Base-by-base conservation (phyloP, 208 protist species). In the Crithidia acanthocephali region DNA sequence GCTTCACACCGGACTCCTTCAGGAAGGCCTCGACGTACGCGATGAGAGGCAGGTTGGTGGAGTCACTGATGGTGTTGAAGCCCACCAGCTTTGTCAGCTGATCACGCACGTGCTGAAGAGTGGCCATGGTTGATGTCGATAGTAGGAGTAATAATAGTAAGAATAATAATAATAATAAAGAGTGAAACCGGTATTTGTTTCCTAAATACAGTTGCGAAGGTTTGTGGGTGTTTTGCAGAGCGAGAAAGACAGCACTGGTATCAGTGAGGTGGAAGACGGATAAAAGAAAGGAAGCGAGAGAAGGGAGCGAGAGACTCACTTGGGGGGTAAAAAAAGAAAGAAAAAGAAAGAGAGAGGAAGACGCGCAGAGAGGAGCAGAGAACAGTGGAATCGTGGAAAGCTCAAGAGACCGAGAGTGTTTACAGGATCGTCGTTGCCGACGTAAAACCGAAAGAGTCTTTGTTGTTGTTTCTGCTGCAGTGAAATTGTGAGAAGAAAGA, bases 71-170 rank as follows among this genome's bases (percentile, higher is more conserved):
- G 8, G 84, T 86, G 47, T 88, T 72, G 66, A 87, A 90, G 68
- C 76, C 42, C n/a, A 93, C 65, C 37, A 88, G 85, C 83, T 86
- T 87, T 52, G 47, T 83, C 70, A 90, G 72, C 68, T 80, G 40
- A 68, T 79, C 68, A 25, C 68, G 68, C 37, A 67, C 68, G 42
- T 67, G 44, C 44, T 74, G 68, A 7, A 74, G 50, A 13, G 68
- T 58, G 28, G 68, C 59, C 68, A 74, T 73, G 1, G 45, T 15
- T 47, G n/a, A 27, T 80, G 67, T 23, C 78, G 72, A 44, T 84
- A 76, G n/a, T n/a, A n/a, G n/a, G n/a, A 35, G 11, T 2, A 16
- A 18, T 40, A 27, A 32, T 42, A 16, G 30, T 11, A n/a, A 61
- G 32, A 59, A 64, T 48, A 18, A 53, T 2, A 59, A 44, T 27